Conservation (phyloP, 257 asterid species). For the Solanum bulbocastanum region DNA sequence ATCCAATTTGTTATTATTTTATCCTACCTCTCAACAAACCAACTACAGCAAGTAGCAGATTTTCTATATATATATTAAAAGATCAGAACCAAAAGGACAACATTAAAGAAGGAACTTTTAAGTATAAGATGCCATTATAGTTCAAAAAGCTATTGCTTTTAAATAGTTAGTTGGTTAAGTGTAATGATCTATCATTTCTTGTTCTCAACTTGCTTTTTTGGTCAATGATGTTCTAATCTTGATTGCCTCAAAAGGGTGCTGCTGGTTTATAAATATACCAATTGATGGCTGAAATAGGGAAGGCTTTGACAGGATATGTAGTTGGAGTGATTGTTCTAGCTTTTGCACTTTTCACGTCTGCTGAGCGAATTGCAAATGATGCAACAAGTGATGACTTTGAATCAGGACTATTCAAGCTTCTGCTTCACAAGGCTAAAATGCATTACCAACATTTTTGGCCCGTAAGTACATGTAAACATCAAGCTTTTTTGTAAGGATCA, state of each 20-base stretch:
- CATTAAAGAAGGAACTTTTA: background rate
- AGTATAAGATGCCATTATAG: background rate
- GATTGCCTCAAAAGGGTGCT: background rate
- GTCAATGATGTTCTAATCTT: background rate
- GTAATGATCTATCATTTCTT: background rate
- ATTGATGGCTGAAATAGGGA: slow-evolving; percentile 35
- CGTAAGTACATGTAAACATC: slow-evolving; percentile 17
- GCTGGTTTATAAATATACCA: background rate
- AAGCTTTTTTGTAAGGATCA: background rate
- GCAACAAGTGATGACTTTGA: slow-evolving; percentile 5
- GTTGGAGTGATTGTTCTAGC: slow-evolving; percentile 16
- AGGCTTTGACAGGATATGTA: background rate
- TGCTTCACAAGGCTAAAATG: slow-evolving; percentile 9
- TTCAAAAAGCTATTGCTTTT: background rate
- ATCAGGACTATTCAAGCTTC: slow-evolving; percentile 15
- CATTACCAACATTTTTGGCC: slow-evolving; percentile 38
- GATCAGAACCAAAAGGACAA: background rate
- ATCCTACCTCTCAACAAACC: background rate
- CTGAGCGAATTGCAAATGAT: slow-evolving; percentile 19
- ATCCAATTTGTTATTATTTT: background rate
- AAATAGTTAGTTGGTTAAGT: background rate
- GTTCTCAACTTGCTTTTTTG: background rate
- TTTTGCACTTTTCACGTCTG: slow-evolving; percentile 21
- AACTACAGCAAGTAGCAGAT: background rate
- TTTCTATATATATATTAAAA: background rate